Base-by-base conservation (phyloP, 202 grass and related monocot genomes). In the Digitaria exilis region DNA sequence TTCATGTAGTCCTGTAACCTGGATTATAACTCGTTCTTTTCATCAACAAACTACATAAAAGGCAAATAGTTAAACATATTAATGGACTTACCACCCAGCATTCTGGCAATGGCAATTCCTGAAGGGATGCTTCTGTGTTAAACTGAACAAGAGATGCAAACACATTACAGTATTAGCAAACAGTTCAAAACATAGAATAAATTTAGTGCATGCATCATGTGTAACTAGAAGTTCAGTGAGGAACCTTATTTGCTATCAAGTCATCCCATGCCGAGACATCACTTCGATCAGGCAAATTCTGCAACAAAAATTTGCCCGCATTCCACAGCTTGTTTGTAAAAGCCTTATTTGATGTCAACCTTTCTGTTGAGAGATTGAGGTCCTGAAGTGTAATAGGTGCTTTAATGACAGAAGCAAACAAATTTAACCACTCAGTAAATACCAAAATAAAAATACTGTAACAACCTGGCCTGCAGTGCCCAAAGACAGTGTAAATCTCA, bases 281-380 rank as follows among this genome's bases (percentile, higher is more conserved):
- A 89, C 78, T 98, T 94, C 56, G 94, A 87, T 89, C 85, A 89
- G 93, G 96, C 69, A 98, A 69, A 90, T 98, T 98, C 84, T 98
- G 96, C 75, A 98, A 85, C 66, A 98, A 83, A 77, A 98, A 98
- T 92, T 96, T 98, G 64, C 96, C 96, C 16, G 93, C 96, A 65
- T 98, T 98, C 96, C 96, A 98, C 78, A 98, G 86, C 77, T 98
- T 98, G 82, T 98, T 98, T 32, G 93, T 98, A 70, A 98, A 98
- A 93, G 93, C 91, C 83, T 98, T 98, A 80, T 96, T 98, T 81
- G 96, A 94, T 66, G 80, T 88, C 83, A 98, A 86, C 79, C 96
- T 98, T 89, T 98, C 96, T 22, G 66, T 89, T 73, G 92, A 95
- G 49, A 98, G 96, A 94, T 98, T 98, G 66, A 98, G 89, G 84